Conservation (phyloP, 176 grass and related monocot genomes). For the Oryza punctata region DNA sequence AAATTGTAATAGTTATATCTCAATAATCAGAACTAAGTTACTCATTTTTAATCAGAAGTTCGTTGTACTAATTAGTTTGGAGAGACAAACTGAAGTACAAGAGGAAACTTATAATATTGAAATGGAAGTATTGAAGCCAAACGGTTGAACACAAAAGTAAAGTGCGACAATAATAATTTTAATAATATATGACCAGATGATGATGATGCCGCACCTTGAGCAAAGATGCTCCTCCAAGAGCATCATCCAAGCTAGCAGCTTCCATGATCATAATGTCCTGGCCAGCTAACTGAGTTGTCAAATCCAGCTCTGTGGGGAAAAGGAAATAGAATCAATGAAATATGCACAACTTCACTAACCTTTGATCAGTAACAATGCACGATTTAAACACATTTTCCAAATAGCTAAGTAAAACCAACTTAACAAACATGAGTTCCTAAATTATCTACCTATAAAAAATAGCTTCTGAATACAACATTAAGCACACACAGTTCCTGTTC, state of each 20-base stretch:
- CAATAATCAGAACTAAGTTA: neutral
- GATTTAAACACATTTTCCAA: slow-evolving; percentile 9
- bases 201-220: slow-evolving; percentile 40
- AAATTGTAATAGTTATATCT: slow-evolving; percentile 19
- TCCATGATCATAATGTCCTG: slow-evolving; percentile 43
- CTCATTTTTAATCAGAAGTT: neutral
- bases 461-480: slow-evolving; percentile 9
- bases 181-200: slow-evolving; percentile 15
- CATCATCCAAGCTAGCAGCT: slow-evolving; percentile 44
- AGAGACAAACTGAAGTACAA: neutral
- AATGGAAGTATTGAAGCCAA: slow-evolving; percentile 12
- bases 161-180: neutral
- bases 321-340: slow-evolving; percentile 25
- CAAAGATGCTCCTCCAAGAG: slow-evolving; percentile 36
- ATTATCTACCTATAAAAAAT: slow-evolving; percentile 3
- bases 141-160: neutral
- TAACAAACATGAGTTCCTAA: neutral
- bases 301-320: slow-evolving; percentile 27
- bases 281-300: slow-evolving; percentile 38
- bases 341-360: slow-evolving; percentile 20
- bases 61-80: neutral
- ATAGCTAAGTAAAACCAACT: slow-evolving; percentile 4
- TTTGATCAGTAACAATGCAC: slow-evolving; percentile 12
- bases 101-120: neutral
- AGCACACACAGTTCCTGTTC: neutral